These are phyloP conservation scores for Neopestalotiopsis sp. DNA, from an alignment of 2,329 filamentous ascomycete genomes.

Conservation along the genomic window DNA sequence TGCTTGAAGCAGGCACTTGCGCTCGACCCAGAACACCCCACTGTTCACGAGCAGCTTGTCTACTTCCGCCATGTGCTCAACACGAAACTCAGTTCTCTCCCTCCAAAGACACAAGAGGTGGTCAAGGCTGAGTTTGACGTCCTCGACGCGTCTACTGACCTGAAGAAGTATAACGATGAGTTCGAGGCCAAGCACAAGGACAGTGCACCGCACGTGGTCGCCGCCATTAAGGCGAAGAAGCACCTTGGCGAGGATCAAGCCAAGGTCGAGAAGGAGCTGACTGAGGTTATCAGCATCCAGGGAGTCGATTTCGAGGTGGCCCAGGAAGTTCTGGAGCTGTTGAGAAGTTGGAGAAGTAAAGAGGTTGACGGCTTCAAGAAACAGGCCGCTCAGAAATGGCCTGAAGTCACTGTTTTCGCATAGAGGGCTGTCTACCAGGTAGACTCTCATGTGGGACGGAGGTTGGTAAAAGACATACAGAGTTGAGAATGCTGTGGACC, in stretches of 20 bases:
- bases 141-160: conserved; percentile 60
- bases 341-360: conserved; percentile 55
- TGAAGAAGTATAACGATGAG: conserved; percentile 69
- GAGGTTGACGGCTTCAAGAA: conserved; percentile 54
- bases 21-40: conserved; percentile 72
- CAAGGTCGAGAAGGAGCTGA: conserved; percentile 65
- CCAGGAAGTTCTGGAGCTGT: conserved; percentile 42
- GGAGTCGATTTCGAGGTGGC: conserved; percentile 55
- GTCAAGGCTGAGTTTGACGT: conserved; percentile 71
- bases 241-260: conserved; percentile 62
- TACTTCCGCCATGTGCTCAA: conserved; percentile 70
- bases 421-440: conserved; percentile 24
- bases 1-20: conserved; percentile 77
- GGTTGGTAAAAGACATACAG: neutral
- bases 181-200: conserved; percentile 67
- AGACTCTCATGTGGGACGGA: neutral
- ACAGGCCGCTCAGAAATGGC: conserved; percentile 55
- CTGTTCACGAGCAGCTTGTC: conserved; percentile 75
- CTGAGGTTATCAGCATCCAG: conserved; percentile 54
- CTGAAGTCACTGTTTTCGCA: conserved; percentile 52
- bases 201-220: conserved; percentile 66
- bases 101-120: conserved; percentile 69
- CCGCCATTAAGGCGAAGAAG: conserved; percentile 64
- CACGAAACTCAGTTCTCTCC: conserved; percentile 61
- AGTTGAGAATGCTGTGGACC: neutral